Evolutionary conservation across 2,329 filamentous ascomycete genomes (phyloP), one percentile per base, ranked within the genome.

Genomic region (Magnaporthiopsis rhizophila): DNA sequence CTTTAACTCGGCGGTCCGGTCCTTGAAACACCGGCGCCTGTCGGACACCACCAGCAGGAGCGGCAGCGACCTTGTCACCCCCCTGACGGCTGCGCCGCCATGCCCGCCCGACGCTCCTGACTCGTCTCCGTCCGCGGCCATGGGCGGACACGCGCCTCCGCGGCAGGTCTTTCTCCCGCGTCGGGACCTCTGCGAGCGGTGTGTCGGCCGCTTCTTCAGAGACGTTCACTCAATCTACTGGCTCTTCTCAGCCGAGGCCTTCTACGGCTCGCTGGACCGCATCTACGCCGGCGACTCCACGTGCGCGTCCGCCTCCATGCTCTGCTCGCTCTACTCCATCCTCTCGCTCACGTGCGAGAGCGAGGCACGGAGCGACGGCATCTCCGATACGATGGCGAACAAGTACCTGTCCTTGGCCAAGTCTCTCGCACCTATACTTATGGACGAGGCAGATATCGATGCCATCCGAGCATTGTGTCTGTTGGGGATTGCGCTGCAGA

Each of bases 221-320:
- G 71, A 72, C 45, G 67, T 72, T 34, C 70, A 72, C 64, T 69
- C 68, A 11, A 64, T 72, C 53, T 72, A 72, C 61, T 72, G 71
- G 71, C 69, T 72, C 61, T 69, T 70, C 65, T 69, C 70, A 1
- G 67, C 68, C 34, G 71, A 72, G 64, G 67, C 66, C 24, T 70
- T 72, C 61, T 68, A 69, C n/a, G 66, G 66, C 21, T 61, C 67
- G 15, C 68, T 72, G 3, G 69, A 72, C 57, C 65, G 69, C 5
- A 66, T 72, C 15, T 72, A 72, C 60, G 65, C 68, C 12, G 68
- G 71, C 24, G 70, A 72, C 59, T 64, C 67, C 1, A 58, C 65
- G 3, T 68, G 67, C 26, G 71, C 70, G 0, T 69, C 69, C 8
- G 65, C 70, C 1, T 65, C 69, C 2, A 69, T 69, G 61, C 65